These are phyloP conservation scores for Cymbidium sinense DNA, from an alignment of 106 monocot genomes.

Conservation along the genomic window DNA sequence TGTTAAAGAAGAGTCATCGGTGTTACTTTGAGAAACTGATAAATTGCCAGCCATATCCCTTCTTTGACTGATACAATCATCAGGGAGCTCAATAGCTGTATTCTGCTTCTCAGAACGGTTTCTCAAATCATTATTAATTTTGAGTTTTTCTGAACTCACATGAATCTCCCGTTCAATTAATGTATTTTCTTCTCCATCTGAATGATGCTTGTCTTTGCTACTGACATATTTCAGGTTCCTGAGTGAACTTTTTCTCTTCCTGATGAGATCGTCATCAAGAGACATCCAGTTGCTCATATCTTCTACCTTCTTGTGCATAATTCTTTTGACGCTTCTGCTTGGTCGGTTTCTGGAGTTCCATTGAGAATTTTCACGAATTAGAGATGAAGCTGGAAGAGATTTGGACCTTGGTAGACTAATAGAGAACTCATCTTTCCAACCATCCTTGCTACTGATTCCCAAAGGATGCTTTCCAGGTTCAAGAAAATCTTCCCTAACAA, in stretches of 20 bases:
- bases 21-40: background rate
- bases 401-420: constrained; percentile 43
- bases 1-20: background rate
- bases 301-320: constrained; percentile 27
- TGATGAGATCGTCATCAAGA: constrained; percentile 11
- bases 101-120: constrained; percentile 11
- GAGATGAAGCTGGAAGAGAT: constrained; percentile 42
- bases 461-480: constrained; percentile 16
- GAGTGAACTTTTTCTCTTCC: background rate
- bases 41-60: background rate
- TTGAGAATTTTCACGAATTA: constrained; percentile 20
- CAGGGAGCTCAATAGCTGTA: constrained; percentile 9
- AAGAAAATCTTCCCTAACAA: constrained; percentile 7
- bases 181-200: constrained; percentile 32
- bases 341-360: constrained; percentile 15
- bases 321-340: constrained; percentile 15
- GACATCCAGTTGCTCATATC: constrained; percentile 25
- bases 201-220: background rate
- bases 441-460: constrained; percentile 48
- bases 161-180: constrained; percentile 32
- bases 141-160: constrained; percentile 24
- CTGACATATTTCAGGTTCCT: constrained; percentile 13
- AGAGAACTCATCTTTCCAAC: constrained; percentile 27
- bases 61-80: background rate
- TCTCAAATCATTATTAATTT: constrained; percentile 6